A percentile compares a stretch with the other conserved stretches of the same genome.
phyloP scores from a whole-genome alignment of 2,329 filamentous ascomycete species.

The Trichoderma polysporum region DNA sequence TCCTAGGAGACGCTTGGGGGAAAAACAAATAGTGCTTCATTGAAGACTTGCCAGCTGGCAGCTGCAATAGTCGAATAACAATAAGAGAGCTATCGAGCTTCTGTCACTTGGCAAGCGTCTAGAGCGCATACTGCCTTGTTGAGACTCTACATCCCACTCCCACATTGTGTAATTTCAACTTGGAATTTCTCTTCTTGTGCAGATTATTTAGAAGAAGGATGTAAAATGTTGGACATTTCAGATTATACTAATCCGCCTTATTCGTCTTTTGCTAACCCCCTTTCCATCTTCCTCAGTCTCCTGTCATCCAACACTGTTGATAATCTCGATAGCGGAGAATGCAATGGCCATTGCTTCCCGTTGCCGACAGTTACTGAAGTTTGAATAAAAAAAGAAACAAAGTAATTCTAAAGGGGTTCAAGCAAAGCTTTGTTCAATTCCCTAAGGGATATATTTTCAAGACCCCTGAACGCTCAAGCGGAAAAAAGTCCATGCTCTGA shows the following conservation, averaged over 20 bases:
- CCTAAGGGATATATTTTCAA: background rate
- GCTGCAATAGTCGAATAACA: background rate
- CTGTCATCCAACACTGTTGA: background rate
- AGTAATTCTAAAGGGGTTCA: background rate
- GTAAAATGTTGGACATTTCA: background rate
- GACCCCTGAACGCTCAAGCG: background rate
- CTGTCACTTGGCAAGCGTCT: slow-evolving; percentile 1
- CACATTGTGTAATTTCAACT: background rate
- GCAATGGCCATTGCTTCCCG: slow-evolving; percentile 4
- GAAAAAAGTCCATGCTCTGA: background rate
- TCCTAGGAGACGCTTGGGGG: background rate
- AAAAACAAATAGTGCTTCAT: background rate
- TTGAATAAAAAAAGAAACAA: slow-evolving; percentile 6
- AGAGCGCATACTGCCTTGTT: background rate
- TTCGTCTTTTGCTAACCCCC: background rate
- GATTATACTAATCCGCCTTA: background rate
- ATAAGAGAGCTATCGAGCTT: background rate
- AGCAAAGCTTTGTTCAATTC: background rate
- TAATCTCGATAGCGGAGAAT: slow-evolving; percentile 4
- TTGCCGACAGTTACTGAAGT: background rate
- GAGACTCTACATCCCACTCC: background rate
- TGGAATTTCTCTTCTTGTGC: background rate
- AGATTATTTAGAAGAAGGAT: background rate
- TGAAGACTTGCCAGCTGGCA: slow-evolving; percentile 6
- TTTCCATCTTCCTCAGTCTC: background rate